Evolutionary conservation across 345 rosid genomes (phyloP), one percentile per base, ranked within the genome.

Genomic region (Eutrema heterophyllum): DNA sequence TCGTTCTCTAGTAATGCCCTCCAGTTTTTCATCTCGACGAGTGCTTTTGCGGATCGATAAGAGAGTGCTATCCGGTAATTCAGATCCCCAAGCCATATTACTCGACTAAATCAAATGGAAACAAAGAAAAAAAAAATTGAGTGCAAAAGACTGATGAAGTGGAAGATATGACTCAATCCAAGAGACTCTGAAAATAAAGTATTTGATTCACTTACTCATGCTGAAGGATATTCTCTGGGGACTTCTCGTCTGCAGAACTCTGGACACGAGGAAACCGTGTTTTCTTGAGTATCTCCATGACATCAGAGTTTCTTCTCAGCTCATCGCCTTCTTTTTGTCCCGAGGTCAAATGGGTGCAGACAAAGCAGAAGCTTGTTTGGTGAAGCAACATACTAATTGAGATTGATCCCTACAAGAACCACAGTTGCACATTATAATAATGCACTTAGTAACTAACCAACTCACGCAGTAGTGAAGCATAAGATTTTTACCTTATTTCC

Each of bases 1-100:
- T 95, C 99, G 49, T 90, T 95, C 77, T 90, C 89, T 70, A 95
- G 82, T 68, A 95, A 77, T n/a, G 94, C 97, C 58, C 99, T 87
- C 99, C 99, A 92, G 81, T 90, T 92, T 80, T 89, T 96, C 99
- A 95, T 95, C 84, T 92, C 97, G 41, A 95, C 96, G 9, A 95
- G 92, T 67, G 99, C 99, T 87, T 88, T 95, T 4, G 98, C 99
- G 35, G 97, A 84, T 69, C 99, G 99, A 67, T 87, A 90, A 39
- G 98, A 84, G 58, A 95, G 87, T 1, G 98, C 97, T 80, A 95
- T 92, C 11, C 99, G 99, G 76, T 95, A 95, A 76, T 95, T 95
- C 78, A 95, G 69, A 76, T 95, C 99, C 59, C 99, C 99, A 4
- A 95, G 96, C 99, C 99, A 95, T 73, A 95, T 90, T 46, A 95